Evolutionary conservation across 768 basidiomycete genomes (phyloP).

Genomic region (Rhizopogon vulgaris): DNA sequence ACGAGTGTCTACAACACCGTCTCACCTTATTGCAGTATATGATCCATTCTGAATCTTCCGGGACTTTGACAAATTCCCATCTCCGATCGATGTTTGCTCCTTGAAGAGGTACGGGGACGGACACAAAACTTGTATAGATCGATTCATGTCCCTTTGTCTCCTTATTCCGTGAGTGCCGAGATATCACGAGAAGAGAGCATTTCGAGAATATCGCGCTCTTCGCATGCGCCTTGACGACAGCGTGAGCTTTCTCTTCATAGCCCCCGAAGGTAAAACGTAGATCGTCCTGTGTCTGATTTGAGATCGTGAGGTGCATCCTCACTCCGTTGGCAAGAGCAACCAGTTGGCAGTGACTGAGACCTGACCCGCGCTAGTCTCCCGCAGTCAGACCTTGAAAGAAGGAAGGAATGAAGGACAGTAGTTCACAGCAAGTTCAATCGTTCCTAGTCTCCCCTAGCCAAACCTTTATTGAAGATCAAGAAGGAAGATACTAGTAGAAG

Average conservation of each 20-base stretch:
- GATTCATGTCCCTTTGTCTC: constrained; percentile 16
- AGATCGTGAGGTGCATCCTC: constrained; percentile 25
- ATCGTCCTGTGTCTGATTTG: constrained; percentile 30
- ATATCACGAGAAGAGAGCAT: constrained; percentile 12
- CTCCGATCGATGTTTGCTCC: constrained; percentile 24
- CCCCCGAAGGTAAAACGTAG: constrained; percentile 16
- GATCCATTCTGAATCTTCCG: constrained; percentile 48
- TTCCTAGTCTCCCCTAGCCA: no score
- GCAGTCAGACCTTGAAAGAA: no score
- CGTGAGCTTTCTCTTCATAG: background rate
- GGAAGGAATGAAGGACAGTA: no score
- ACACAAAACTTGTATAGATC: constrained; percentile 3
- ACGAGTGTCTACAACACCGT: background rate
- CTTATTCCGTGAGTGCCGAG: constrained; percentile 8
- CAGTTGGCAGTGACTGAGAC: no score
- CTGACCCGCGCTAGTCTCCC: no score
- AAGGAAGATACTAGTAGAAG: no score
- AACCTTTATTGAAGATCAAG: no score
- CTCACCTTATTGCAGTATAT: constrained; percentile 51
- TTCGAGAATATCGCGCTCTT: constrained; percentile 15
- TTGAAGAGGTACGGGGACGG: constrained; percentile 14
- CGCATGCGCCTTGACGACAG: constrained; percentile 18
- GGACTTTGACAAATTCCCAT: constrained; percentile 41
- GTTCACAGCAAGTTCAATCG: no score
- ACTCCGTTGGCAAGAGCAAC: background rate